These are phyloP conservation scores for Cryptosporidium bovis DNA, from an alignment of 169 alveolate species.

Conservation along the genomic window DNA sequence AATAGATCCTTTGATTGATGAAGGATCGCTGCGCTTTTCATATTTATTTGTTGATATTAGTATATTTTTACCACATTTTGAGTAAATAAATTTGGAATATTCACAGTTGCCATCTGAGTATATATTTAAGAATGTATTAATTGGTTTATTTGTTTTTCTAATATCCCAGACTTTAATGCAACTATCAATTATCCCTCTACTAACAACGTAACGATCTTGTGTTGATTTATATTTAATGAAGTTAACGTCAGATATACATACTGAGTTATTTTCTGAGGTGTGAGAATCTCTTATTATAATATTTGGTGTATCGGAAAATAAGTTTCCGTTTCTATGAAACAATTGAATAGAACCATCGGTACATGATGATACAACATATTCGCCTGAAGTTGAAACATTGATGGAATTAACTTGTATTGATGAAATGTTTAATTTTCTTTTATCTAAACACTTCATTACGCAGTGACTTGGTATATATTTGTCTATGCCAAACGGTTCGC, in stretches of 20 bases:
- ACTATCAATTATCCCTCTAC: slow-evolving; percentile 47
- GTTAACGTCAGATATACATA: slow-evolving; percentile 29
- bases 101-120: slow-evolving; percentile 26
- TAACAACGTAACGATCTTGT: slow-evolving; percentile 19
- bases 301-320: slow-evolving; percentile 55
- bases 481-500: slow-evolving; percentile 68
- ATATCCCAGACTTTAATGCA: slow-evolving; percentile 57
- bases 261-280: not conserved
- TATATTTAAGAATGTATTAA: slow-evolving; percentile 12
- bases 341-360: slow-evolving; percentile 66
- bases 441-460: slow-evolving; percentile 49
- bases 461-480: slow-evolving; percentile 37
- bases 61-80: slow-evolving; percentile 12
- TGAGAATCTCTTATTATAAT: slow-evolving; percentile 58
- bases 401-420: slow-evolving; percentile 47
- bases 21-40: not conserved
- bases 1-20: not conserved
- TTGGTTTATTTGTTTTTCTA: slow-evolving; percentile 28
- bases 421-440: slow-evolving; percentile 34
- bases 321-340: slow-evolving; percentile 31
- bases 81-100: slow-evolving; percentile 4
- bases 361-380: slow-evolving; percentile 36
- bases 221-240: slow-evolving; percentile 7
- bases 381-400: slow-evolving; percentile 32
- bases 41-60: slow-evolving; percentile 18